These are phyloP conservation scores for Peronospora belbahrii DNA, from an alignment of 352 stramenopile species.

Conservation along the genomic window DNA sequence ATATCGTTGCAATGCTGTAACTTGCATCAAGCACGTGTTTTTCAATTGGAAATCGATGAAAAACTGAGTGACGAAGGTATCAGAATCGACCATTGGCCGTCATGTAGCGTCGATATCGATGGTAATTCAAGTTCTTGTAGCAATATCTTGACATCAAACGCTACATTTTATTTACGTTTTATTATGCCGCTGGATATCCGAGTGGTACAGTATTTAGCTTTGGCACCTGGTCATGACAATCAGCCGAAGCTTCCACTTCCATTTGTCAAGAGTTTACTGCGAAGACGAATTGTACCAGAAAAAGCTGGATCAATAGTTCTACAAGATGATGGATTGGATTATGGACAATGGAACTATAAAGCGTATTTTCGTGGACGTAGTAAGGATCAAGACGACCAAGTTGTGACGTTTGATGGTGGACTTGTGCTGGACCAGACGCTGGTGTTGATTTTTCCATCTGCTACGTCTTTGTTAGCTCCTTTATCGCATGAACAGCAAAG, in stretches of 20 bases:
- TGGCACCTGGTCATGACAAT: slow-evolving; percentile 28
- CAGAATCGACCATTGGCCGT: slow-evolving; percentile 45
- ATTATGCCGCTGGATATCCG: slow-evolving; percentile 23
- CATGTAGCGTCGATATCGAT: not conserved
- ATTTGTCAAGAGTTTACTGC: slow-evolving; percentile 52
- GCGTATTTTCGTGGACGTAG: slow-evolving; percentile 35
- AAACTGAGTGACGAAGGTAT: slow-evolving; percentile 16
- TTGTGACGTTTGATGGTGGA: slow-evolving; percentile 21
- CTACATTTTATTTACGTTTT: slow-evolving; percentile 13
- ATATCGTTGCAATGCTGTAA: slow-evolving; percentile 12
- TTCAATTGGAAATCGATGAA: slow-evolving; percentile 40
- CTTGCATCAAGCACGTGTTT: slow-evolving; percentile 18
- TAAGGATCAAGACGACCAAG: not conserved
- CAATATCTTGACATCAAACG: not conserved
- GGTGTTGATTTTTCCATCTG: slow-evolving; percentile 45
- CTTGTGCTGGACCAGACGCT: slow-evolving; percentile 58
- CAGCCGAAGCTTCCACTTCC: slow-evolving; percentile 36
- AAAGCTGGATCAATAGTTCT: slow-evolving; percentile 27
- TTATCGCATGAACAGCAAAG: not conserved
- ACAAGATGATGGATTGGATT: slow-evolving; percentile 43
- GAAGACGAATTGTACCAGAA: slow-evolving; percentile 28
- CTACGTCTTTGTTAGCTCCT: slow-evolving; percentile 6
- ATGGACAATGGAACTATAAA: slow-evolving; percentile 49
- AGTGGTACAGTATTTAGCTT: slow-evolving; percentile 44
- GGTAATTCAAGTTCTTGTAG: not conserved